phyloP scores from a whole-genome alignment of 805 yeast genomes.

The Wickerhamiella cacticola region DNA sequence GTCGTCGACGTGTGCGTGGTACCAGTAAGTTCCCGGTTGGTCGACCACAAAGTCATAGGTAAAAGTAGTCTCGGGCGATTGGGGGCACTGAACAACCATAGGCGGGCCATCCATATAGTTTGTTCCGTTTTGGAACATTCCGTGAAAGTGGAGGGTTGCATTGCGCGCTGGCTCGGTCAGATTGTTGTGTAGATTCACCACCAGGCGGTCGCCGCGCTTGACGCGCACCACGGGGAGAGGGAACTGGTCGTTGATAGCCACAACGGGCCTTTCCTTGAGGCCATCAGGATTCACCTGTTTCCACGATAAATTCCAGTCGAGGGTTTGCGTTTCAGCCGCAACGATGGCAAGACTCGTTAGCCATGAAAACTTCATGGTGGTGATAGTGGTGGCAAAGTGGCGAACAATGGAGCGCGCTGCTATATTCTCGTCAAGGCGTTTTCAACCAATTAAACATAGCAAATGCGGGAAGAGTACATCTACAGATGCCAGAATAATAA shows the following conservation, averaged over 20 bases:
- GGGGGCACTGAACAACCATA: slow-evolving; percentile 80
- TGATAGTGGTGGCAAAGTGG: neutral
- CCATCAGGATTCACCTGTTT: slow-evolving; percentile 46
- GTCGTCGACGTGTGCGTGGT: slow-evolving; percentile 84
- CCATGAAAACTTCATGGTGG: slow-evolving; percentile 5
- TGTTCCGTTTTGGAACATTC: slow-evolving; percentile 69
- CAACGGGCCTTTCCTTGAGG: slow-evolving; percentile 36
- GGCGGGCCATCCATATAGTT: slow-evolving; percentile 87
- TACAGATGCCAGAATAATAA: too few relatives aligned
- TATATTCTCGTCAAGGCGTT: too few relatives aligned
- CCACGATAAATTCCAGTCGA: slow-evolving; percentile 30
- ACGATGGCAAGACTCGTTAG: slow-evolving; percentile 1
- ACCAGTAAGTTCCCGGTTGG: slow-evolving; percentile 92
- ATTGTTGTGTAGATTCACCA: slow-evolving; percentile 64
- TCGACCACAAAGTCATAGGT: slow-evolving; percentile 80
- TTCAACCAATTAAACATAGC: too few relatives aligned
- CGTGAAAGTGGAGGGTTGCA: slow-evolving; percentile 88
- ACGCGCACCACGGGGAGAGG: slow-evolving; percentile 80
- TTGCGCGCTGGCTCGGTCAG: slow-evolving; percentile 43
- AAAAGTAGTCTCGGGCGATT: slow-evolving; percentile 61
- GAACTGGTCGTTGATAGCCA: slow-evolving; percentile 57
- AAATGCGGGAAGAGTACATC: too few relatives aligned
- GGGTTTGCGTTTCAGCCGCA: slow-evolving; percentile 18
- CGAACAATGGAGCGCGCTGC: too few relatives aligned
- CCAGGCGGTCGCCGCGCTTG: slow-evolving; percentile 65